Evolutionary conservation across 2,329 filamentous ascomycete genomes (phyloP).

Genomic region (Pseudogymnoascus sp.): DNA sequence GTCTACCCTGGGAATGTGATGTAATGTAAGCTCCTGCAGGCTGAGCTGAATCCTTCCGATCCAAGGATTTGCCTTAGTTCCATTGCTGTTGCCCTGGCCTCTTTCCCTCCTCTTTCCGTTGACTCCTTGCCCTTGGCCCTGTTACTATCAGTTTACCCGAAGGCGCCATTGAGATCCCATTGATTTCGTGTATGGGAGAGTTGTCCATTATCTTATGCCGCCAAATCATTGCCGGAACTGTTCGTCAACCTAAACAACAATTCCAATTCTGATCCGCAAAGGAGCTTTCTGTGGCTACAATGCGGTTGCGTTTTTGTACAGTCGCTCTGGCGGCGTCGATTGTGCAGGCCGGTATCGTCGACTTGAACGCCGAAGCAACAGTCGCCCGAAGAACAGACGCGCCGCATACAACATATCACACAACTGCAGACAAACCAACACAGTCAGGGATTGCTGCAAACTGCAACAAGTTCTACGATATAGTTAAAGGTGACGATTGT

Average conservation of each 20-base stretch:
- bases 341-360: not conserved
- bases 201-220: not conserved
- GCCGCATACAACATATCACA: slow-evolving; percentile 4
- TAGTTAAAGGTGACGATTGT: slow-evolving; percentile 20
- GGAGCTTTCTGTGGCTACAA: not conserved
- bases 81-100: not conserved
- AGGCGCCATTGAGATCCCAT: not conserved
- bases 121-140: not conserved
- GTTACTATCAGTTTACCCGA: not conserved
- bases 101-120: not conserved
- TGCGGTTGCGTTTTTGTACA: not conserved
- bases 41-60: not conserved
- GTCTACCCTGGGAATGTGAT: not conserved
- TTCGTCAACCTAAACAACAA: not conserved
- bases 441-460: slow-evolving; percentile 16
- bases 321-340: not conserved
- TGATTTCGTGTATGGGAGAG: not conserved
- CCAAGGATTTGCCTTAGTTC: not conserved
- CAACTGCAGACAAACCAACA: slow-evolving; percentile 14
- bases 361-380: not conserved
- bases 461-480: slow-evolving; percentile 13
- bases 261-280: not conserved
- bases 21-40: not conserved
- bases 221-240: not conserved
- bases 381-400: not conserved